These are phyloP conservation scores for Torulaspora indica DNA, from an alignment of 805 yeast species.

Conservation along the genomic window DNA sequence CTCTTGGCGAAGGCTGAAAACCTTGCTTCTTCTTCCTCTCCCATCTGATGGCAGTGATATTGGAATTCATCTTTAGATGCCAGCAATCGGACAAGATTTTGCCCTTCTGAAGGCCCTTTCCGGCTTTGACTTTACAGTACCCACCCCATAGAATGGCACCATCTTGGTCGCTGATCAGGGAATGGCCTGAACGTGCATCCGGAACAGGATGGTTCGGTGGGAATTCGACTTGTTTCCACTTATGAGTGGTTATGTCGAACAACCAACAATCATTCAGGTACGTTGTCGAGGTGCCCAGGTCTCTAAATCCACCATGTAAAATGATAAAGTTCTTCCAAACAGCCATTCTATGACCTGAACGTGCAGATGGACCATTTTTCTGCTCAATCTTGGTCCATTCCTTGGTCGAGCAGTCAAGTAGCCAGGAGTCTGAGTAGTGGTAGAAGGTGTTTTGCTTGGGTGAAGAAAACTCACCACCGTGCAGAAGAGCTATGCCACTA, in stretches of 20 bases:
- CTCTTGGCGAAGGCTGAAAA: slow-evolving; percentile 85
- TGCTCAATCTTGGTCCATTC: slow-evolving; percentile 88
- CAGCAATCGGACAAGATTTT: slow-evolving; percentile 83
- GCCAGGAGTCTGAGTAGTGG: slow-evolving; percentile 96
- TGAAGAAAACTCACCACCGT: slow-evolving; percentile 96
- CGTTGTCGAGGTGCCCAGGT: slow-evolving; percentile 76
- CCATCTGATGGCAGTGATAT: slow-evolving; percentile 68
- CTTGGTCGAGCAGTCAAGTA: slow-evolving; percentile 72
- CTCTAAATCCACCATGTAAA: slow-evolving; percentile 89
- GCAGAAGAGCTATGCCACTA: slow-evolving; percentile 75
- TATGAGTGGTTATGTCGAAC: slow-evolving; percentile 81
- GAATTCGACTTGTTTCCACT: slow-evolving; percentile 86
- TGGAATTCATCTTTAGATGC: slow-evolving; percentile 81
- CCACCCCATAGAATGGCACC: slow-evolving; percentile 93
- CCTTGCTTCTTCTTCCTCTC: slow-evolving; percentile 89
- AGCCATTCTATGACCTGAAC: slow-evolving; percentile 90
- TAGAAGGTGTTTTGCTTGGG: slow-evolving; percentile 95
- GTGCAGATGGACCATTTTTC: slow-evolving; percentile 70
- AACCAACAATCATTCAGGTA: slow-evolving; percentile 87
- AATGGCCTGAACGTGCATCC: slow-evolving; percentile 91
- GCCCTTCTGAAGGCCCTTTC: slow-evolving; percentile 84
- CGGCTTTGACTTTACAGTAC: slow-evolving; percentile 86
- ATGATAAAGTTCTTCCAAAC: slow-evolving; percentile 88
- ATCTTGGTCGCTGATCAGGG: slow-evolving; percentile 69
- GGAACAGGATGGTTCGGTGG: slow-evolving; percentile 79